Evolutionary conservation across 129 eudicot genomes (phyloP), one percentile per base, ranked within the genome.

Genomic region (Scalesia atractyloides): DNA sequence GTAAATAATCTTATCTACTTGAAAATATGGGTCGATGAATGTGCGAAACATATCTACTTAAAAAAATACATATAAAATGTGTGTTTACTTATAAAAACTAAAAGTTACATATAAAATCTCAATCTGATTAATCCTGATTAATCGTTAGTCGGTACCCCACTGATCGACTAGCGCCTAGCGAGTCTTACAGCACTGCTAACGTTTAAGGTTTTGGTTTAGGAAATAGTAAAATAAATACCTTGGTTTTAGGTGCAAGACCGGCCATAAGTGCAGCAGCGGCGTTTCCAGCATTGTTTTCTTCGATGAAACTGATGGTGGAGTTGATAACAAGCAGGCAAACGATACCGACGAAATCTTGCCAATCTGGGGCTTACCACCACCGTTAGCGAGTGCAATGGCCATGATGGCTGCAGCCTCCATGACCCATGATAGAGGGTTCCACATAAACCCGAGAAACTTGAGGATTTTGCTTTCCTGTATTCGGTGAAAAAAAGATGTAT

Each of bases 261-360:
- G 93, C 92, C 92, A 87, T 84, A 63, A 87, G 95, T 17, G 96
- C 96, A 3, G 96, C 96, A 68, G 96, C 96, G 11, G 96, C 96
- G 49, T 86, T 84, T 37, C 96, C 96, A 34, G 96, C 96, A 26
- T 82, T 89, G 81, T 89, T 89, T 70, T 89, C 96, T 86, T 89
- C 96, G 39, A 84, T 79, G 76, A 89, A 89, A 84, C 96, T 89
- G 54, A 89, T 89, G 16, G 96, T 82, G 19, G 96, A 89, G 85
- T 89, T 89, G 79, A 89, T 80, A 39, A 89, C 82, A 11, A 89
- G 81, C 44, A 89, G 75, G 15, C 79, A 74, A 39, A 86, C 53
- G 6, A 88, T 88, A 69, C 96, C 96, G 3, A 88, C 86, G 39
- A 88, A 88, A 59, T 88, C 94, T 72, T 88, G 90, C 88, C 90